These are phyloP conservation scores for Tieghemostelium lacteum DNA, from an alignment of 78 protist genomes.

Conservation along the genomic window DNA sequence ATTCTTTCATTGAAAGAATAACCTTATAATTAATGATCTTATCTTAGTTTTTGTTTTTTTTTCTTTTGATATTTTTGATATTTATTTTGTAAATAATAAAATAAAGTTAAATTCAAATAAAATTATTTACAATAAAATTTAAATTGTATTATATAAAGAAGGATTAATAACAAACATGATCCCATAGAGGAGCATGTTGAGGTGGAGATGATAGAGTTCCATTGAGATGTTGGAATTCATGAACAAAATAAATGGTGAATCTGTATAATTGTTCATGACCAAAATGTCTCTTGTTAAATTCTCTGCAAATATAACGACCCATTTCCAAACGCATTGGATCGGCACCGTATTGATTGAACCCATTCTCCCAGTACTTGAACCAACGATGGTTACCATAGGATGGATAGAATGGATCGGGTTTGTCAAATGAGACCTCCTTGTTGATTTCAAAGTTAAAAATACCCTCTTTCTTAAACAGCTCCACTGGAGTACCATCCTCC, in stretches of 20 bases:
- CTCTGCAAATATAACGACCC: slow-evolving; percentile 58
- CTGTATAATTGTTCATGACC: slow-evolving; percentile 3
- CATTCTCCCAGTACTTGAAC: slow-evolving; percentile 75
- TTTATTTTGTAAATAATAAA: too few relatives aligned
- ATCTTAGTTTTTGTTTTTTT: neutral
- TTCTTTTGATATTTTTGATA: too few relatives aligned
- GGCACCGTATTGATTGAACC: slow-evolving; percentile 4
- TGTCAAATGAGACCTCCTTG: slow-evolving; percentile 9
- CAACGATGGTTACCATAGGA: slow-evolving; percentile 67
- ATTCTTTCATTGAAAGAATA: neutral
- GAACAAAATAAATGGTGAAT: slow-evolving; percentile 31
- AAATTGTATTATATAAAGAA: too few relatives aligned
- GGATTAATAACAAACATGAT: slow-evolving; percentile 29
- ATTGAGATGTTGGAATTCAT: slow-evolving; percentile 13
- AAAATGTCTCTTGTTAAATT: slow-evolving; percentile 4
- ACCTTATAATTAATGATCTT: too few relatives aligned
- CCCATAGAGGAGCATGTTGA: slow-evolving; percentile 13
- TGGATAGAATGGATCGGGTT: slow-evolving; percentile 29
- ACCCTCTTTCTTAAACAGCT: slow-evolving; percentile 30
- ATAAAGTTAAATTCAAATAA: too few relatives aligned
- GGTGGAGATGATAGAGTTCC: slow-evolving; percentile 4
- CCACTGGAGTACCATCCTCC: slow-evolving; percentile 32
- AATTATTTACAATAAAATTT: too few relatives aligned
- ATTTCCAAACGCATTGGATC: slow-evolving; percentile 30
- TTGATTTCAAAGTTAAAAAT: slow-evolving; percentile 8